Percentiles rank a stretch among this genome's conserved stretches.
phyloP scores from a whole-genome alignment of 768 basidiomycete species.

The Albatrellus ellisii region DNA sequence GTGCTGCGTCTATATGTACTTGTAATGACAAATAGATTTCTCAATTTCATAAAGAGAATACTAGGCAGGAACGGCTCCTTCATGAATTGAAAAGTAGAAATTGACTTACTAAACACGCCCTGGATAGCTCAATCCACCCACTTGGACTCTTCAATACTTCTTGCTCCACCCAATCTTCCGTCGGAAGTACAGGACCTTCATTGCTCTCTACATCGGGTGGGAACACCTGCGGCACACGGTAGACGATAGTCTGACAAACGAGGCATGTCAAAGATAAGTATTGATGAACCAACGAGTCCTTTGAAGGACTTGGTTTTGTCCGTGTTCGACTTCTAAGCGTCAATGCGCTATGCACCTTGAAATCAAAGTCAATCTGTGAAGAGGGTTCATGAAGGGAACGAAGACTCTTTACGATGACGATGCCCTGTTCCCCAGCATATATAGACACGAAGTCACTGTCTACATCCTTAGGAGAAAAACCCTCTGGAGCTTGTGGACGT shows the following conservation, averaged over 20 bases:
- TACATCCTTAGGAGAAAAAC: constrained; percentile 9
- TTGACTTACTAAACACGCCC: constrained; percentile 50
- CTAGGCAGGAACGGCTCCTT: not conserved
- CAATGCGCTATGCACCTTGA: constrained; percentile 54
- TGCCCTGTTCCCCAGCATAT: constrained; percentile 55
- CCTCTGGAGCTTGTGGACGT: constrained; percentile 20
- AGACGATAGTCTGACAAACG: constrained; percentile 47
- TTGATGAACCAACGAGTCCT: constrained; percentile 25
- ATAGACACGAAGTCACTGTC: constrained; percentile 35
- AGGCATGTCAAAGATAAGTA: constrained; percentile 58
- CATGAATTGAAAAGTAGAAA: constrained; percentile 1
- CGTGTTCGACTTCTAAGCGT: constrained; percentile 47
- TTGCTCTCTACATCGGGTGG: constrained; percentile 42
- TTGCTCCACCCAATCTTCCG: constrained; percentile 66
- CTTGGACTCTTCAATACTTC: constrained; percentile 52
- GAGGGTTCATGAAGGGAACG: not conserved
- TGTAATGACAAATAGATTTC: constrained; percentile 2
- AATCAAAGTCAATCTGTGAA: not conserved
- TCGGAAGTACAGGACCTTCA: constrained; percentile 55
- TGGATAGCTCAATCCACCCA: constrained; percentile 67
- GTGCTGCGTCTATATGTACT: not conserved
- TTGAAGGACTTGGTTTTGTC: constrained; percentile 11
- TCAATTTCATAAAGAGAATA: not conserved
- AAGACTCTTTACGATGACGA: constrained; percentile 40
- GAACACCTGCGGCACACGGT: constrained; percentile 55